Conservation (phyloP, 805 yeast species). For the Zygotorulaspora florentina region DNA sequence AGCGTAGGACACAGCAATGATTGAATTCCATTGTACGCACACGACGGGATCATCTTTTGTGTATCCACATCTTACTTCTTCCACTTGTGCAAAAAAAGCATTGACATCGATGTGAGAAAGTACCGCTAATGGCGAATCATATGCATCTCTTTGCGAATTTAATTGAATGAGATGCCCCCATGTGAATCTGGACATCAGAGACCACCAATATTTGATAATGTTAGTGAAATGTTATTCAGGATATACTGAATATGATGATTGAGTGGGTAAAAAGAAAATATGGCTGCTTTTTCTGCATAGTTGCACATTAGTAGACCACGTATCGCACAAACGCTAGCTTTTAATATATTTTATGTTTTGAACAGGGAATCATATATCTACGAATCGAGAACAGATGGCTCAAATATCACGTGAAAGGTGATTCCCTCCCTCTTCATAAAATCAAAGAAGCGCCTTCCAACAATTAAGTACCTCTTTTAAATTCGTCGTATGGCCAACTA, state of each 20-base stretch:
- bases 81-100: conserved; percentile 95
- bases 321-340: too few relatives aligned
- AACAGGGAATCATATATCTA: too few relatives aligned
- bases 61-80: conserved; percentile 67
- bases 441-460: too few relatives aligned
- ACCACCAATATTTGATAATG: neutral
- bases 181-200: conserved; percentile 42
- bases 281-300: too few relatives aligned
- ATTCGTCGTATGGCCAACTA: conserved; percentile 3
- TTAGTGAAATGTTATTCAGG: neutral
- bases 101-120: conserved; percentile 87
- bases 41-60: conserved; percentile 76
- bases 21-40: conserved; percentile 86
- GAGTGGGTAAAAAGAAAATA: too few relatives aligned
- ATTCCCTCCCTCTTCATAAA: too few relatives aligned
- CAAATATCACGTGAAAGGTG: too few relatives aligned
- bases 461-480: too few relatives aligned
- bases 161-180: conserved; percentile 49
- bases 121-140: conserved; percentile 65
- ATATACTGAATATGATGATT: too few relatives aligned
- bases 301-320: too few relatives aligned
- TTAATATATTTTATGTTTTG: too few relatives aligned
- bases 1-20: conserved; percentile 88
- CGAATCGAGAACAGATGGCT: too few relatives aligned
- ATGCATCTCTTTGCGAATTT: conserved; percentile 45